phyloP scores from a whole-genome alignment of 1,284 basidiomycete species.

The Pterulicium gracile region DNA sequence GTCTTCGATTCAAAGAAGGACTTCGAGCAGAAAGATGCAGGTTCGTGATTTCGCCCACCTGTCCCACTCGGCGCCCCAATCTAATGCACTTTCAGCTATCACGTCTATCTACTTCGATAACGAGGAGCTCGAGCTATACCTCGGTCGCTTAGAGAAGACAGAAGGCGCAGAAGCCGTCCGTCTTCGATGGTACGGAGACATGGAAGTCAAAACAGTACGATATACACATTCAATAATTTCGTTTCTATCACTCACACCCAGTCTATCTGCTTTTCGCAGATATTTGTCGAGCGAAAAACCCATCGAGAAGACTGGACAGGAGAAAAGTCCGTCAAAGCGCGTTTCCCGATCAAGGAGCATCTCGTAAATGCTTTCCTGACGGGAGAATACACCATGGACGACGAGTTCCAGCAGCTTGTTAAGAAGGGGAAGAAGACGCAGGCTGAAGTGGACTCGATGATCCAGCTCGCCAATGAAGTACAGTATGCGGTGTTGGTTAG shows the following conservation, averaged over 20 bases:
- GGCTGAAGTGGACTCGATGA: constrained; percentile 91
- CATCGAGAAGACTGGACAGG: constrained; percentile 99
- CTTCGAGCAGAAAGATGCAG: constrained; percentile 83
- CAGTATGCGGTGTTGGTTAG: constrained; percentile 88
- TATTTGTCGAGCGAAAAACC: constrained; percentile 98
- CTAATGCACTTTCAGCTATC: constrained; percentile 39
- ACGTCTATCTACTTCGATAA: constrained; percentile 93
- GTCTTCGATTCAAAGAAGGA: constrained; percentile 97
- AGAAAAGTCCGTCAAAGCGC: constrained; percentile 97
- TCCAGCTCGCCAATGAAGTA: constrained; percentile 92
- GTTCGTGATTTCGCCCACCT: constrained; percentile 22
- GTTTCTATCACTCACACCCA: neutral
- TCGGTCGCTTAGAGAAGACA: constrained; percentile 95
- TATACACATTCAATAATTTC: constrained; percentile 1
- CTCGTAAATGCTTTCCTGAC: constrained; percentile 87
- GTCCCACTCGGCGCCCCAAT: too few relatives aligned
- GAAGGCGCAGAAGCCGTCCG: constrained; percentile 97
- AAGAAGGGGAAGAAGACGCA: constrained; percentile 92
- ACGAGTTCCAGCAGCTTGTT: constrained; percentile 83
- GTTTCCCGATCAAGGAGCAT: constrained; percentile 95
- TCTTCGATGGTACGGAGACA: constrained; percentile 96
- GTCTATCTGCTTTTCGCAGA: constrained; percentile 30
- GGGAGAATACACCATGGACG: constrained; percentile 91
- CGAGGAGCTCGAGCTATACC: constrained; percentile 94
- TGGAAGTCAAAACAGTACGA: constrained; percentile 65